A percentile compares a stretch with the other conserved stretches of the same genome.
phyloP scores from a whole-genome alignment of 768 basidiomycete species.

The Solioccasus polychromus region DNA sequence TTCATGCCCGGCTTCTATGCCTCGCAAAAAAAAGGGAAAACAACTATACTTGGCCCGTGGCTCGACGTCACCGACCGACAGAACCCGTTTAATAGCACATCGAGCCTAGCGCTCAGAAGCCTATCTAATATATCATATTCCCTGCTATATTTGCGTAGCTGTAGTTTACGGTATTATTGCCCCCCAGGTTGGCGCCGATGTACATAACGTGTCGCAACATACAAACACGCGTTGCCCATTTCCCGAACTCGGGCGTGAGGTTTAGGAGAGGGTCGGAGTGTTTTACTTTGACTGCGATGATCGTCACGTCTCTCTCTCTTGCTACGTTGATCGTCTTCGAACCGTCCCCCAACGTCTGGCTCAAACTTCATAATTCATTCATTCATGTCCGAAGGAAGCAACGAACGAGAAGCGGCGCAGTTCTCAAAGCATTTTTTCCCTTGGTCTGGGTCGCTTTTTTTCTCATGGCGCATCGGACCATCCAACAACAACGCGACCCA shows the following conservation, averaged over 20 bases:
- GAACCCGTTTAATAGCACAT: slow-evolving; percentile 1
- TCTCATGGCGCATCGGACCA: no score
- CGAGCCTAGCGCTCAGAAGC: slow-evolving; percentile 19
- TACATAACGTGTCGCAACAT: slow-evolving; percentile 23
- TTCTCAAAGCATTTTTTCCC: no score
- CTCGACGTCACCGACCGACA: slow-evolving; percentile 6
- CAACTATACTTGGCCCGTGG: slow-evolving; percentile 9
- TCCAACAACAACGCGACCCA: no score
- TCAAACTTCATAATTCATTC: slow-evolving; percentile 9
- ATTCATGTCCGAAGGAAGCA: slow-evolving; percentile 25
- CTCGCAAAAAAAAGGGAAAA: slow-evolving; percentile 9
- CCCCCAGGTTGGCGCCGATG: slow-evolving; percentile 6
- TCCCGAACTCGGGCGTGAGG: no score
- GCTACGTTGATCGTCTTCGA: slow-evolving; percentile 15
- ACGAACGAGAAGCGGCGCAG: background rate
- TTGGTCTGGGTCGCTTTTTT: no score
- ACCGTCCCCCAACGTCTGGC: slow-evolving; percentile 5
- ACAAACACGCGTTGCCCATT: no score
- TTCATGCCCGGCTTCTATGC: background rate
- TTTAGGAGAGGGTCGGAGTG: no score
- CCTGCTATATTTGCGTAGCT: slow-evolving; percentile 10
- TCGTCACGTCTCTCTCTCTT: slow-evolving; percentile 14
- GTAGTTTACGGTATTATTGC: slow-evolving; percentile 2
- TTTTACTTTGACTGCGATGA: slow-evolving; percentile 12
- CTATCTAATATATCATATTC: slow-evolving; percentile 27